A percentile compares a stretch with the other conserved stretches of the same genome.
These are phyloP conservation scores for Cytospora schulzeri DNA, from an alignment of 2,329 filamentous ascomycete species.

Conservation along the genomic window DNA sequence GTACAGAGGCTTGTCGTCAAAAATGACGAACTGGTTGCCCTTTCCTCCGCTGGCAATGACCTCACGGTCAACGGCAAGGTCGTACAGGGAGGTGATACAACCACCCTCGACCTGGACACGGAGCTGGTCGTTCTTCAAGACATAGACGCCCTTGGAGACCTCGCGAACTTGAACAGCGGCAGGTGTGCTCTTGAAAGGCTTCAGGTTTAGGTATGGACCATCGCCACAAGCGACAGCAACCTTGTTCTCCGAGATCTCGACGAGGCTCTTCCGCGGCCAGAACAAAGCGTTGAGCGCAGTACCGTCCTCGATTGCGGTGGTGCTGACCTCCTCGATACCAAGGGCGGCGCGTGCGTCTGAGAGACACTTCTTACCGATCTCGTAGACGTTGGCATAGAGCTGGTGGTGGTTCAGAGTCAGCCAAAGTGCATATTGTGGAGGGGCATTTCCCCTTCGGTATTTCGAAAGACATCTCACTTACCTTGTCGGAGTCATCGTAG, in stretches of 20 bases:
- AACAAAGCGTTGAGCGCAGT: slow-evolving; percentile 82
- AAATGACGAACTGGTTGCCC: slow-evolving; percentile 90
- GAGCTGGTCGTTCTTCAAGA: slow-evolving; percentile 78
- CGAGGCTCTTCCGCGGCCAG: slow-evolving; percentile 77
- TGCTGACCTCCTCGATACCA: slow-evolving; percentile 55
- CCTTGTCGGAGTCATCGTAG: slow-evolving; percentile 90
- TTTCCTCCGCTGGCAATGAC: slow-evolving; percentile 73
- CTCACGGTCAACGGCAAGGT: slow-evolving; percentile 73
- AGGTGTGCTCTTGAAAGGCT: slow-evolving; percentile 49
- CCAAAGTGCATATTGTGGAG: no score
- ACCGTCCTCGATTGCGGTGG: slow-evolving; percentile 48
- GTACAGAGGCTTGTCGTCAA: slow-evolving; percentile 95
- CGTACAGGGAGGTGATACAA: slow-evolving; percentile 81
- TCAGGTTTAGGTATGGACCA: slow-evolving; percentile 55
- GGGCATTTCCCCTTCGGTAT: background rate
- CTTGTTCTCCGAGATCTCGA: slow-evolving; percentile 60
- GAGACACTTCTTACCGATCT: slow-evolving; percentile 72
- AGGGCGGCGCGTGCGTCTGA: slow-evolving; percentile 70
- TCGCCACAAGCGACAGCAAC: slow-evolving; percentile 59
- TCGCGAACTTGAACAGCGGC: slow-evolving; percentile 56
- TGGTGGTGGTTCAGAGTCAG: slow-evolving; percentile 34
- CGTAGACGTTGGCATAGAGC: slow-evolving; percentile 82
- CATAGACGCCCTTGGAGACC: slow-evolving; percentile 64
- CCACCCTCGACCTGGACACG: slow-evolving; percentile 73
- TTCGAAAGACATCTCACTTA: slow-evolving; percentile 37